These are phyloP conservation scores for Picochlorum sp. DNA, from an alignment of 139 green algal species.

Conservation along the genomic window DNA sequence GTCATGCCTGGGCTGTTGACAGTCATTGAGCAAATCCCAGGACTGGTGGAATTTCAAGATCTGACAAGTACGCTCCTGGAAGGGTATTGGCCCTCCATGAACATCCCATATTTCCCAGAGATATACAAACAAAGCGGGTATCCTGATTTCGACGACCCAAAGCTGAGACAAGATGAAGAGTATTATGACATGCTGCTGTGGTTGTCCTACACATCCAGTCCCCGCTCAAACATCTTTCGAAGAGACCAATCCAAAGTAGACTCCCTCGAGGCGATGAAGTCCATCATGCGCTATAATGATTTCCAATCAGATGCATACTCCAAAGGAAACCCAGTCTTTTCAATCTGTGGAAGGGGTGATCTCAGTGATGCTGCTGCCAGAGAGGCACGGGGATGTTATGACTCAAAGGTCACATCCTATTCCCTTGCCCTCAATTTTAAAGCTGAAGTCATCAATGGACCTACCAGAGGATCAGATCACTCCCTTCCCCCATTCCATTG, in stretches of 20 bases:
- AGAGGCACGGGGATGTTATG: constrained; percentile 44
- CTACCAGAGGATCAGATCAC: constrained; percentile 12
- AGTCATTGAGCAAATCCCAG: constrained; percentile 62
- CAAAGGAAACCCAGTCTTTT: constrained; percentile 30
- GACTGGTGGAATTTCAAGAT: constrained; percentile 31
- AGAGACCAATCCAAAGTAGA: constrained; percentile 41
- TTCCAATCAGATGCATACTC: constrained; percentile 37
- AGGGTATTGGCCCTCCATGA: constrained; percentile 67
- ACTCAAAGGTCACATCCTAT: constrained; percentile 54
- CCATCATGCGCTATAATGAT: constrained; percentile 56
- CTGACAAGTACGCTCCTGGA: constrained; percentile 30
- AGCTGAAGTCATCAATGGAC: constrained; percentile 26
- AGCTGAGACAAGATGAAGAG: constrained; percentile 30
- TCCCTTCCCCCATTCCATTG: constrained; percentile 20
- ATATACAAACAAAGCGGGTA: constrained; percentile 53
- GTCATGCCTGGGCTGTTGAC: constrained; percentile 43
- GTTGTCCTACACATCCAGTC: constrained; percentile 46
- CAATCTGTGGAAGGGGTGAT: constrained; percentile 55
- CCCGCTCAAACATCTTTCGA: constrained; percentile 57
- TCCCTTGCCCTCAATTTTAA: constrained; percentile 30
- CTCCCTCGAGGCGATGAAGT: constrained; percentile 40
- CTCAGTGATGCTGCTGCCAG: constrained; percentile 24
- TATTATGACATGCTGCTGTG: constrained; percentile 28
- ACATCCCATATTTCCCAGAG: constrained; percentile 60
- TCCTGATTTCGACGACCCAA: constrained; percentile 18